Percentiles rank a stretch among this genome's conserved stretches.
These are phyloP conservation scores for Lachnellula hyalina DNA, from an alignment of 2,329 filamentous ascomycete genomes.

Conservation along the genomic window DNA sequence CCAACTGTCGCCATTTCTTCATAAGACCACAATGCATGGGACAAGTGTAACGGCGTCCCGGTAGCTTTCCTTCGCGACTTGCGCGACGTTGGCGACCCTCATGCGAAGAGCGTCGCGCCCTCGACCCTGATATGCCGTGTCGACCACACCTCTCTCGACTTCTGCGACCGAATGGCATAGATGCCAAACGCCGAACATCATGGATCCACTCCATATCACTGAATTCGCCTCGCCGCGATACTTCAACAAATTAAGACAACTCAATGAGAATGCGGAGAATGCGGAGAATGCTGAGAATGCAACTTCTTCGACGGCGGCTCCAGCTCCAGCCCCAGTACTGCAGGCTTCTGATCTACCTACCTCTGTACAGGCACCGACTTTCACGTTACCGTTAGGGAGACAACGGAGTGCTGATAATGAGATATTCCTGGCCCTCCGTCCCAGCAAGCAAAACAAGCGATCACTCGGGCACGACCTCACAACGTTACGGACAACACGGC, in stretches of 20 bases:
- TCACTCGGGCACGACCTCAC: conserved; percentile 31
- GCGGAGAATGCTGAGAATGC: conserved; percentile 32
- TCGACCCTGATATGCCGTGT: conserved; percentile 27
- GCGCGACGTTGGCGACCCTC: conserved; percentile 19
- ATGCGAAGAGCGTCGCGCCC: conserved; percentile 16
- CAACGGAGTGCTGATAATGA: conserved; percentile 22
- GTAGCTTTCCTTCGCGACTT: conserved; percentile 10
- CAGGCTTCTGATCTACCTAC: conserved; percentile 4
- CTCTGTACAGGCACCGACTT: conserved; percentile 20
- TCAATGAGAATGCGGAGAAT: conserved; percentile 38
- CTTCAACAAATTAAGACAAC: conserved; percentile 55
- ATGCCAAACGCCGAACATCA: conserved; percentile 32
- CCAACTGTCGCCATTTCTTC: conserved; percentile 5
- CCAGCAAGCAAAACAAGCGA: conserved; percentile 30
- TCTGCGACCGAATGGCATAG: conserved; percentile 29
- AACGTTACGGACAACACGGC: conserved; percentile 26
- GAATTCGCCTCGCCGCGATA: conserved; percentile 63
- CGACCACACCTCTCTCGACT: conserved; percentile 14
- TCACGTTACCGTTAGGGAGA: conserved; percentile 29
- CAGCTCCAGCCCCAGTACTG: conserved; percentile 4
- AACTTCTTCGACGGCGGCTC: conserved; percentile 30
- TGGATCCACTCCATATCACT: conserved; percentile 59
- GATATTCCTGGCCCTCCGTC: conserved; percentile 16
- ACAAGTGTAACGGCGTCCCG: conserved; percentile 20
- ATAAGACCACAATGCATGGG: conserved; percentile 25